These are phyloP conservation scores for Crithidia expoeki DNA, from an alignment of 208 protist species.

Conservation along the genomic window DNA sequence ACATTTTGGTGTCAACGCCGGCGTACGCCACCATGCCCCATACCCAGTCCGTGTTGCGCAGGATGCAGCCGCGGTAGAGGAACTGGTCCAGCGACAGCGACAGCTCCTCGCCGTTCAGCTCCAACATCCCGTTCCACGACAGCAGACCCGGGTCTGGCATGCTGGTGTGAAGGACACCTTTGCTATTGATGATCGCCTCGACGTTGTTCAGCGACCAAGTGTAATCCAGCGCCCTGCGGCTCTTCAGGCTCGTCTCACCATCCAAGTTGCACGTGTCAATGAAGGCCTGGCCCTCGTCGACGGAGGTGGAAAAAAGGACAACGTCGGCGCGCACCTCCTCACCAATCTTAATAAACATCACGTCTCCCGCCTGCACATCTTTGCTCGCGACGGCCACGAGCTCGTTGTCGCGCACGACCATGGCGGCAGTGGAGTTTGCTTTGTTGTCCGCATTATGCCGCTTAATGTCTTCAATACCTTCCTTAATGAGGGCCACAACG, in stretches of 20 bases:
- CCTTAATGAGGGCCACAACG: conserved; percentile 87
- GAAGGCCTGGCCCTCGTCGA: conserved; percentile 81
- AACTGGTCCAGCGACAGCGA: conserved; percentile 85
- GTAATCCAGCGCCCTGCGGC: conserved; percentile 64
- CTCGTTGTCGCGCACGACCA: conserved; percentile 58
- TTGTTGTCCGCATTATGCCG: conserved; percentile 77
- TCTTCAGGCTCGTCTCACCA: conserved; percentile 91
- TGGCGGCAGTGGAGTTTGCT: conserved; percentile 73
- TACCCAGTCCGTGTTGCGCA: conserved; percentile 93
- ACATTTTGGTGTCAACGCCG: conserved; percentile 92
- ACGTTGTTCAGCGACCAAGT: conserved; percentile 59
- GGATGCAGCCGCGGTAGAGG: conserved; percentile 86
- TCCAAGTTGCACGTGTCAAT: conserved; percentile 94
- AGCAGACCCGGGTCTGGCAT: conserved; percentile 72
- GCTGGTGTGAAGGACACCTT: conserved; percentile 58
- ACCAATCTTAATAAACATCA: conserved; percentile 74
- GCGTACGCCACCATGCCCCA: conserved; percentile 94
- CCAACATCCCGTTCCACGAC: conserved; percentile 77
- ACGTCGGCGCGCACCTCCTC: conserved; percentile 91
- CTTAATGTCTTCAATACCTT: conserved; percentile 90
- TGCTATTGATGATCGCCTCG: conserved; percentile 33
- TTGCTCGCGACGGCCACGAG: conserved; percentile 57
- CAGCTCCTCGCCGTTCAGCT: conserved; percentile 54
- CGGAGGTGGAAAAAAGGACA: conserved; percentile 75
- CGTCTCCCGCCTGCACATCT: conserved; percentile 78